These are phyloP conservation scores for Lasiodiplodia hormozganensis DNA, from an alignment of 2,329 filamentous ascomycete genomes.

Conservation along the genomic window DNA sequence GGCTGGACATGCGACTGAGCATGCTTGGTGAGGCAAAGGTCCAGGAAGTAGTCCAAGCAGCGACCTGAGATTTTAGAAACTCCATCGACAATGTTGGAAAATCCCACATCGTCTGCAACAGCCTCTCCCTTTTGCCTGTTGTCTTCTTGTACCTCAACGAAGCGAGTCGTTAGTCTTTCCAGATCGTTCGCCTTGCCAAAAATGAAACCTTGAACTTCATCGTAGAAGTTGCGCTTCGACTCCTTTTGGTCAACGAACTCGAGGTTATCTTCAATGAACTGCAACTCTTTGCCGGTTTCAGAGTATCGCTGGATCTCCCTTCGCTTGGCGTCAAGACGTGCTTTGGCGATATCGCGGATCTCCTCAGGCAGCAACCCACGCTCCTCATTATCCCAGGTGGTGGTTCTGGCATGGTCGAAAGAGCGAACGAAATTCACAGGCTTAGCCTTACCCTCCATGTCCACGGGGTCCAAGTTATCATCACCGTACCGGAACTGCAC, in stretches of 20 bases:
- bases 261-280: conserved; percentile 54
- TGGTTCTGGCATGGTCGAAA: conserved; percentile 80
- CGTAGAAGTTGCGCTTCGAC: conserved; percentile 80
- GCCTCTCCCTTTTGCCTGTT: conserved; percentile 5
- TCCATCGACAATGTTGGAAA: conserved; percentile 57
- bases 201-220: conserved; percentile 78
- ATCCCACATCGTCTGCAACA: conserved; percentile 21
- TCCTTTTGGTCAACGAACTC: conserved; percentile 65
- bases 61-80: conserved; percentile 82
- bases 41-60: conserved; percentile 78
- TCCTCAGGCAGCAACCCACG: conserved; percentile 75
- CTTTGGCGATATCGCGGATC: conserved; percentile 71
- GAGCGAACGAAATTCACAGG: conserved; percentile 93
- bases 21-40: conserved; percentile 86
- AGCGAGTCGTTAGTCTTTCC: conserved; percentile 22
- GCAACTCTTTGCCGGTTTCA: conserved; percentile 40
- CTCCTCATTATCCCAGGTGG: conserved; percentile 81
- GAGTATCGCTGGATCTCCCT: conserved; percentile 58
- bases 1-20: conserved; percentile 90
- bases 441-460: conserved; percentile 94
- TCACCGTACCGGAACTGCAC: conserved; percentile 98
- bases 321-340: conserved; percentile 72
- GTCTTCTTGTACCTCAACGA: conserved; percentile 55
- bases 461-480: conserved; percentile 92
- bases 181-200: conserved; percentile 63